Evolutionary conservation across 2,329 filamentous ascomycete genomes (phyloP), one percentile per base, ranked within the genome.

Genomic region (Stachybotrys elegans): DNA sequence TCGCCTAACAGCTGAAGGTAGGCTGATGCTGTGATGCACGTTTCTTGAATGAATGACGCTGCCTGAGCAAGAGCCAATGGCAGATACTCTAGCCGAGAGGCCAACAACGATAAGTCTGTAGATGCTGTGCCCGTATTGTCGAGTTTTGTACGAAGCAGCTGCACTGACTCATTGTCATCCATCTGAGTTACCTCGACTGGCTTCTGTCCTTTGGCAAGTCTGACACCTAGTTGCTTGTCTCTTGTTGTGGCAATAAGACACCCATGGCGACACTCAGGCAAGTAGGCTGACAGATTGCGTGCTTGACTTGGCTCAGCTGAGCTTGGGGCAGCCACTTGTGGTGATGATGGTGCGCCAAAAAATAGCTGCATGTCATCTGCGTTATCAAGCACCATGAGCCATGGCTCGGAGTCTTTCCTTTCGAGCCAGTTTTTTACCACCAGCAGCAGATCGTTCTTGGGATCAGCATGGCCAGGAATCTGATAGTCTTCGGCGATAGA

Each of bases 351-450:
- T 6, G 45, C 9, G 19, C 49, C 50, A 35, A 59, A 55, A 1
- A 67, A 43, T 3, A 69, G 45, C 2, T 60, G 45, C 4, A 40
- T 39, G 44, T 73, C 65, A 43, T 73, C 67, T 12, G 65, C 66
- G 40, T 71, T 73, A 43, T 75, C 69, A n/a, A 73, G 41, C 31
- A 75, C 54, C 32, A 73, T 44, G 2, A 74, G 53, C 70, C 68
- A 73, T 2, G 47, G 46, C 2, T 59, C 55, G 13, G 11, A n/a
- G 2, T 37, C 46, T n/a, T 27, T 45, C n/a, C 56, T 51, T 5
- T 48, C 42, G 27, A 73, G 47, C 11, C 49, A 51, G 5, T 31
- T 35, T 29, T 66, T 66, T 4, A 73, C 61, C 2, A 69, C 55
- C 11, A 27, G 20, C 32, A 61, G 68, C 2, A 67, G 42, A 43